Conservation (phyloP, 176 grass and related monocot species). For the Aegilops longissima region DNA sequence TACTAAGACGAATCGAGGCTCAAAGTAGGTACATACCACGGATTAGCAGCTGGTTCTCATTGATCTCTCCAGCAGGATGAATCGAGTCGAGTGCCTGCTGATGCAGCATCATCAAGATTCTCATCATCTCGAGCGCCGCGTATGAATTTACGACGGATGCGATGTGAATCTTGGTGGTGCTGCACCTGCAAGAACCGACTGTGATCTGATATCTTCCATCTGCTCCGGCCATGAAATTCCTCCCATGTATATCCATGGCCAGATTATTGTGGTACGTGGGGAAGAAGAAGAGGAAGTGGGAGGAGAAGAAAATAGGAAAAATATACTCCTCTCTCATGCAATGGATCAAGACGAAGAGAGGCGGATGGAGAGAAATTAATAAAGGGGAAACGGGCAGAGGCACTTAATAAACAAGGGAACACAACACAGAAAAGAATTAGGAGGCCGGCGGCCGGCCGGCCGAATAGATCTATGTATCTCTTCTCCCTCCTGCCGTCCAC, state of each 20-base stretch:
- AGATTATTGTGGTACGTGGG: neutral
- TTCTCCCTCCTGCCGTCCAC: too few relatives aligned
- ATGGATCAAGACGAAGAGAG: slow-evolving; percentile 22
- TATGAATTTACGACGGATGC: neutral
- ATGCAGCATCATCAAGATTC: slow-evolving; percentile 99
- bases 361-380: neutral
- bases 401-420: neutral
- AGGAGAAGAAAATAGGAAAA: neutral
- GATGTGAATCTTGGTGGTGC: slow-evolving; percentile 98
- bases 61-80: neutral
- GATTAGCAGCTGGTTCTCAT: neutral
- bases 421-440: neutral
- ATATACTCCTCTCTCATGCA: neutral
- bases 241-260: neutral
- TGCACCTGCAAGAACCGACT: slow-evolving; percentile 73
- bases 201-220: neutral
- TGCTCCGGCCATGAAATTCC: neutral
- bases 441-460: neutral
- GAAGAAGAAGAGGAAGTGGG: neutral
- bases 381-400: neutral
- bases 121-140: slow-evolving; percentile 26
- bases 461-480: neutral
- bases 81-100: slow-evolving; percentile 58
- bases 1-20: neutral
- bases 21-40: neutral